These are phyloP conservation scores for Penicillium expansum DNA, from an alignment of 2,329 filamentous ascomycete species.

Conservation along the genomic window DNA sequence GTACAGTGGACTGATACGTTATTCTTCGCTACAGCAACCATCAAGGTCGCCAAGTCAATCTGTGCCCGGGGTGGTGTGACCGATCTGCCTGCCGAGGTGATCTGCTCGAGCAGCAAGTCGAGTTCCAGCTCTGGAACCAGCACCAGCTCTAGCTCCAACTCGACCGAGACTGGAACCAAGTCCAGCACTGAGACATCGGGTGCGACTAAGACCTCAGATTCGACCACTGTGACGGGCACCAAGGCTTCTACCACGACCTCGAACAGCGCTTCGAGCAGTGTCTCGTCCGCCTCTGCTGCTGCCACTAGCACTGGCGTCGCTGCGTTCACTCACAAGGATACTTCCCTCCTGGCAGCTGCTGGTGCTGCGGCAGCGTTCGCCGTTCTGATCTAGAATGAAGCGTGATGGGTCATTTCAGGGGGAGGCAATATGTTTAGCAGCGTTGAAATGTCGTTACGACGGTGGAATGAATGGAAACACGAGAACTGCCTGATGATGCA, in stretches of 20 bases:
- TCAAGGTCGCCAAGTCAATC: slow-evolving; percentile 38
- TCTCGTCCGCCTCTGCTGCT: slow-evolving; percentile 23
- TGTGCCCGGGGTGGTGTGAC: slow-evolving; percentile 40
- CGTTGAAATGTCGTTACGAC: not conserved
- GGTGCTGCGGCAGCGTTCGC: slow-evolving; percentile 32
- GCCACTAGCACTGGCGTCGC: slow-evolving; percentile 27
- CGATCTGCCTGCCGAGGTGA: slow-evolving; percentile 33
- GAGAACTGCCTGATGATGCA: not conserved
- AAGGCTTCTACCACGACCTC: slow-evolving; percentile 12
- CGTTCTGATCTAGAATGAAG: slow-evolving; percentile 25
- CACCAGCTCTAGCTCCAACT: not conserved
- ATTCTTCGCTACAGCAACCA: slow-evolving; percentile 26
- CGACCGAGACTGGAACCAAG: slow-evolving; percentile 3
- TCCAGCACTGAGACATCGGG: slow-evolving; percentile 10
- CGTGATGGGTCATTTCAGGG: not conserved
- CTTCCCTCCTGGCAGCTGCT: slow-evolving; percentile 29
- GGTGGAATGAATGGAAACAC: not conserved
- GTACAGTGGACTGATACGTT: not conserved
- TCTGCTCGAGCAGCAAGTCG: slow-evolving; percentile 21
- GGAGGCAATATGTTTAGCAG: not conserved
- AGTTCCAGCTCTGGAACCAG: not conserved
- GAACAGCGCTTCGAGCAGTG: not conserved
- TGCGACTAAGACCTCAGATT: slow-evolving; percentile 16
- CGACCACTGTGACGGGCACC: slow-evolving; percentile 13
- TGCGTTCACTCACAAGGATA: slow-evolving; percentile 23